Conservation (phyloP, 805 yeast species). For the Suhomyces prunicola region DNA sequence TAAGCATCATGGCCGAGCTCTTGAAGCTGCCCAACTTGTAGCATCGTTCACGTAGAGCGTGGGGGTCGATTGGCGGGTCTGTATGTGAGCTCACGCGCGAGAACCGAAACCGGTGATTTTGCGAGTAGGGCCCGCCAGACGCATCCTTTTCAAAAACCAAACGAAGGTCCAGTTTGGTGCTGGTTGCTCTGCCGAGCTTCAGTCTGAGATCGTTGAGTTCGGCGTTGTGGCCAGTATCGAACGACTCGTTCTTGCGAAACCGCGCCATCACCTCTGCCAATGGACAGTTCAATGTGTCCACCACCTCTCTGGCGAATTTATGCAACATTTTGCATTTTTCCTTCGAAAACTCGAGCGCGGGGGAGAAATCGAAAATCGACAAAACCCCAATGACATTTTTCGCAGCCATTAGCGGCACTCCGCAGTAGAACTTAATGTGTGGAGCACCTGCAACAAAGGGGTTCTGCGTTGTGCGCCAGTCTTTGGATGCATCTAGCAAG, state of each 20-base stretch:
- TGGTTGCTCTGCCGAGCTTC: slow-evolving; percentile 58
- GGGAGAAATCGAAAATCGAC: slow-evolving; percentile 52
- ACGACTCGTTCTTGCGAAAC: background rate
- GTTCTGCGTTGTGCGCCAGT: slow-evolving; percentile 65
- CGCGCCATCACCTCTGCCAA: slow-evolving; percentile 11
- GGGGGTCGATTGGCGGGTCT: slow-evolving; percentile 18
- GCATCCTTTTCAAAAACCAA: slow-evolving; percentile 62
- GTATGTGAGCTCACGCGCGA: slow-evolving; percentile 17
- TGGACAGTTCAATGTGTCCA: slow-evolving; percentile 39
- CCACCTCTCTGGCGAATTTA: slow-evolving; percentile 38
- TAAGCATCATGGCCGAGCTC: slow-evolving; percentile 40
- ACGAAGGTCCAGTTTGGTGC: slow-evolving; percentile 32
- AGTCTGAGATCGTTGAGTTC: slow-evolving; percentile 30
- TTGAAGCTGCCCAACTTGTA: slow-evolving; percentile 38
- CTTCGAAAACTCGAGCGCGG: slow-evolving; percentile 36
- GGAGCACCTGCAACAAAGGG: slow-evolving; percentile 67
- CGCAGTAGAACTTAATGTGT: slow-evolving; percentile 57
- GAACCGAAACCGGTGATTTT: slow-evolving; percentile 45
- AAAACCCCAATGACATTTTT: slow-evolving; percentile 52
- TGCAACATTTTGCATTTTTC: slow-evolving; percentile 34
- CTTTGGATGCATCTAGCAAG: slow-evolving; percentile 57
- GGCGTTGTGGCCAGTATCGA: slow-evolving; percentile 6
- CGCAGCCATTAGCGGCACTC: slow-evolving; percentile 51
- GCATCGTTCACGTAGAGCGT: slow-evolving; percentile 34
- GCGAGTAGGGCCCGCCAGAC: slow-evolving; percentile 59